Base-by-base conservation (phyloP, 2,329 filamentous ascomycete species). In the Cladosporium oxysporum region DNA sequence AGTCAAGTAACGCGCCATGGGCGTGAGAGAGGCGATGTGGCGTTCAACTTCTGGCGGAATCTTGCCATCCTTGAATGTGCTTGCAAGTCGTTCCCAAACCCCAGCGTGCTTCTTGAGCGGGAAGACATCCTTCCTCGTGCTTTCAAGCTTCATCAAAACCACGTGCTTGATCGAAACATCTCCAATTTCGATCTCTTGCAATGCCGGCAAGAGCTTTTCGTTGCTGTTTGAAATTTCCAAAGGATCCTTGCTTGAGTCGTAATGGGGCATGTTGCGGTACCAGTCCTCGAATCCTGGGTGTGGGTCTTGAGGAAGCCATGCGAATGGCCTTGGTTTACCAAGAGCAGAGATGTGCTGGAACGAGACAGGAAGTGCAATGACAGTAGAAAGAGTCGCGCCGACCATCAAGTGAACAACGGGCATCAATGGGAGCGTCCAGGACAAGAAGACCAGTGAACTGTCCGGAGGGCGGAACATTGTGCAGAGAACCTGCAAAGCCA, bases 71-170 rank as follows among this genome's bases (percentile, higher is more conserved):
- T 63, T 55, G 26, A 57, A 63, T 16, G 61, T 63, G 35, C 33
- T 57, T 14, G 50, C 50, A 23, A 80, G 71, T 21, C 67, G 68
- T 26, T 79, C 71, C 59, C 79, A 76, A 16, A 80, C 66, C 4
- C 71, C 71, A 18, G 73, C 76, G 18, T 73, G 74, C 58, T 77
- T 76, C 59, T 77, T 75, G 62, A 79, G 70, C 1, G 79, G 78
- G 66, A 80, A 80, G 44, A 79, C 70, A 49, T 80, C 78, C 59
- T 79, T 80, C 44, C 79, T 73, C 6, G 77, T 77, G 62, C 76
- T 79, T 68, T 80, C 79, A n/a, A 80, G 69, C 5, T 76, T 78
- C 31, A 80, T 59, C 12, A 80, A 31, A 8, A 80, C 71, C 1
- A 80, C 72, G 69, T 80, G 76, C 31, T 79, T 77, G 37, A 80